Evolutionary conservation across 1,284 basidiomycete species (phyloP).

Genomic region (Farysia itapuensis): DNA sequence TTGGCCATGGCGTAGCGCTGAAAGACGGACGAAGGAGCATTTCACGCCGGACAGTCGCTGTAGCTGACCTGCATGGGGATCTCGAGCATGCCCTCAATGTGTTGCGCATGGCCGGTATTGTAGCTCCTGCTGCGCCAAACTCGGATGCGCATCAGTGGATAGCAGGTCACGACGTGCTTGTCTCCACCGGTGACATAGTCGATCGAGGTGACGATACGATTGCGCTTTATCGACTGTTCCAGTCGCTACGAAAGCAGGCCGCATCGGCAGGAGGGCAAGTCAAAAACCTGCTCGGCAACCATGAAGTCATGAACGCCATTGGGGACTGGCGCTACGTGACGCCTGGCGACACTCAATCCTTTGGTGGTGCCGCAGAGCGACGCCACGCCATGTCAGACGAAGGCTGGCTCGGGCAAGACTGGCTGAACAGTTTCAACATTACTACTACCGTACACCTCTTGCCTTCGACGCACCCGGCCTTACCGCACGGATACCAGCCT

Average conservation of each 20-base stretch:
- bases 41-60: slow-evolving; percentile 41
- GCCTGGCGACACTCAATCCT: slow-evolving; percentile 58
- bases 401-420: slow-evolving; percentile 55
- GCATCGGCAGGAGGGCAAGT: slow-evolving; percentile 39
- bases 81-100: slow-evolving; percentile 50
- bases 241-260: slow-evolving; percentile 38
- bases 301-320: slow-evolving; percentile 58
- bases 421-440: slow-evolving; percentile 47
- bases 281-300: slow-evolving; percentile 44
- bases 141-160: slow-evolving; percentile 19
- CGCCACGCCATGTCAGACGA: slow-evolving; percentile 59
- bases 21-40: slow-evolving; percentile 9
- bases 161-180: slow-evolving; percentile 48
- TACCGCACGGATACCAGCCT: slow-evolving; percentile 7
- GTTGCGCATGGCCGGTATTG: slow-evolving; percentile 41
- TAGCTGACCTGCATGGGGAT: slow-evolving; percentile 57
- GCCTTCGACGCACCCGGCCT: slow-evolving; percentile 3
- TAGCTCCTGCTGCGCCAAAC: slow-evolving; percentile 6
- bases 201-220: slow-evolving; percentile 58
- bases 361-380: slow-evolving; percentile 43
- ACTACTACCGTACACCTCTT: slow-evolving; percentile 38
- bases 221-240: slow-evolving; percentile 48
- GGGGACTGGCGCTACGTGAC: slow-evolving; percentile 62
- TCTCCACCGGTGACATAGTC: slow-evolving; percentile 57
- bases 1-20: neutral